These are phyloP conservation scores for Cyanidiococcus yangmingshanensis DNA, from an alignment of 23 red algal genomes.

Conservation along the genomic window DNA sequence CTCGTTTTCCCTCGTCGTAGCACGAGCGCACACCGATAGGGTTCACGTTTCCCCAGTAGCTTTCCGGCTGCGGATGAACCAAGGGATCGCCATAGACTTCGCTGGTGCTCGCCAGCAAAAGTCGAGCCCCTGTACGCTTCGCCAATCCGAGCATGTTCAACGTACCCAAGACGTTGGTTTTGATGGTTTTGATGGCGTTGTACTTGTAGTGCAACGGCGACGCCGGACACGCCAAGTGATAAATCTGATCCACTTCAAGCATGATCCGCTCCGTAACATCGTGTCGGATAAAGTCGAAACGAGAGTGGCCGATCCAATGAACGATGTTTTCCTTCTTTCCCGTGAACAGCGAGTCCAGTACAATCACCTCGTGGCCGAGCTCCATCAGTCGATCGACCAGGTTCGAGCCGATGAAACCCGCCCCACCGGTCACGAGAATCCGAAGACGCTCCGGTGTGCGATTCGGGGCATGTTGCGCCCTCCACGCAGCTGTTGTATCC, in stretches of 20 bases:
- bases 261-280: conserved; percentile 85
- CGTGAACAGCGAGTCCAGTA: conserved; percentile 88
- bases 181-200: conserved; percentile 99
- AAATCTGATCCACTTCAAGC: conserved; percentile 92
- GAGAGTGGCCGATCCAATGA: conserved; percentile 53
- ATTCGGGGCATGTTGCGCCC: conserved; percentile 69
- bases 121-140: conserved; percentile 80
- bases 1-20: conserved; percentile 98
- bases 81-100: conserved; percentile 99
- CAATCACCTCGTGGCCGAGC: conserved; percentile 94
- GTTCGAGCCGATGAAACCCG: conserved; percentile 99
- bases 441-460: conserved; percentile 56
- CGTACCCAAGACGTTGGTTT: conserved; percentile 91
- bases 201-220: conserved; percentile 99
- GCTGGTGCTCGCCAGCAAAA: conserved; percentile 82
- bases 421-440: conserved; percentile 94
- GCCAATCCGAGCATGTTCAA: conserved; percentile 95
- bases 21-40: conserved; percentile 88
- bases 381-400: conserved; percentile 94
- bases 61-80: conserved; percentile 85
- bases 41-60: conserved; percentile 99
- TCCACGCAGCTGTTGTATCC: neutral
- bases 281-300: conserved; percentile 98
- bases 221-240: conserved; percentile 94
- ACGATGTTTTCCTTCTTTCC: conserved; percentile 82